phyloP scores from a whole-genome alignment of 2,329 filamentous ascomycete species.

The Apiospora malaysiana region DNA sequence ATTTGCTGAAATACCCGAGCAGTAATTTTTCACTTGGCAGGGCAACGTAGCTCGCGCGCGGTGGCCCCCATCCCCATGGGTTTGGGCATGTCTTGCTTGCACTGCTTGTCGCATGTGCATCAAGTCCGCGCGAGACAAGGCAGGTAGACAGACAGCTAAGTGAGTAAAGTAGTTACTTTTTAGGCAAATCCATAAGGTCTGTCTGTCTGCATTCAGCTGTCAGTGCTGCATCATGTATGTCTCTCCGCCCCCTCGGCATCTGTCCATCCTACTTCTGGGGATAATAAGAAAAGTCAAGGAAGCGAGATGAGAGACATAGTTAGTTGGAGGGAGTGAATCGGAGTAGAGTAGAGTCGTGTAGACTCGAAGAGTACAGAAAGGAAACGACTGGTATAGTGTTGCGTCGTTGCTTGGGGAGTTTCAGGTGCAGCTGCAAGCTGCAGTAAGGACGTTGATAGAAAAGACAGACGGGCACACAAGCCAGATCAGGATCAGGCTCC shows the following conservation, averaged over 20 bases:
- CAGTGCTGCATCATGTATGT: conserved; percentile 13
- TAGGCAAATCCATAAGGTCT: too few species aligned
- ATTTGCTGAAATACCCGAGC: background rate
- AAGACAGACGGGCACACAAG: background rate
- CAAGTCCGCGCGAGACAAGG: background rate
- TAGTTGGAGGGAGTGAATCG: background rate
- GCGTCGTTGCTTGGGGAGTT: background rate
- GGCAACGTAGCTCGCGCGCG: background rate
- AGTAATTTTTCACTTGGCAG: background rate
- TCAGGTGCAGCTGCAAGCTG: background rate
- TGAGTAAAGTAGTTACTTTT: too few species aligned
- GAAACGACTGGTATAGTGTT: background rate
- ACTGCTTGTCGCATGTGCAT: background rate
- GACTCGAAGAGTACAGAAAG: too few species aligned
- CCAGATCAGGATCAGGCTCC: background rate
- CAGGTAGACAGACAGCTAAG: background rate
- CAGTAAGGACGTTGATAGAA: background rate
- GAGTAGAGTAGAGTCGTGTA: background rate
- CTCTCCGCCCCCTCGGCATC: background rate
- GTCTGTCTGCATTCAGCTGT: background rate
- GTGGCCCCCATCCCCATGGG: background rate
- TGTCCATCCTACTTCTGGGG: background rate
- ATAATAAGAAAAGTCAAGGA: background rate
- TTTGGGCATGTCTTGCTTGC: background rate
- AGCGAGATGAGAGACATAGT: background rate